Base-by-base conservation (phyloP, 495 filamentous ascomycete genomes). In the Ascobolus immersus region DNA sequence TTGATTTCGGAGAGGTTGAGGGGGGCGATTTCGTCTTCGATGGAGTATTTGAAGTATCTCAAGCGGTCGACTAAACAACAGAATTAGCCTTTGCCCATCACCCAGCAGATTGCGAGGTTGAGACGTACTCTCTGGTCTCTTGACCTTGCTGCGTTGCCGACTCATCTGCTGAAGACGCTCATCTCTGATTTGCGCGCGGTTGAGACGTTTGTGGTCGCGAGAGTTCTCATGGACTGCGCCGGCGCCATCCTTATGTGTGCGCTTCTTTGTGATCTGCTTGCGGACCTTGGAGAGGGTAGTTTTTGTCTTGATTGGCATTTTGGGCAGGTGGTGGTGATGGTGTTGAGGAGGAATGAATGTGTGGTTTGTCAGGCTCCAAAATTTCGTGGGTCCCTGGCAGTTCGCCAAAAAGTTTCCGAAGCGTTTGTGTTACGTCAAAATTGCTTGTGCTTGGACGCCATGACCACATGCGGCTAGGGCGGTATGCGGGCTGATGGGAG, bases 201-300 rank as follows among this genome's bases (percentile, higher is more conserved):
- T 40, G 5, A 45, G 19, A 10, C 49, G 49, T 17, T 47, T 49
- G n/a, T 37, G 39, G 17, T 50, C 42, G 13, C 47, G 46, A 21
- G 39, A 39, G 4, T 46, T 43, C 15, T 13, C 33, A 13, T 38
- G 37, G 18, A 31, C 28, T 10, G 10, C 10, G 11, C 10, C 28
- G n/a, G n/a, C 7, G 11, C 28, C 28, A n/a, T n/a, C n/a, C 15
- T 31, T 31, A 7, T 17, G n/a, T 9, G 14, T 17, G 18, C 28
- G 28, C 9, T 31, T 31, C 9, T 12, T 17, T 17, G 14, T 31
- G 28, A 31, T 17, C 2, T 9, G 10, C 17, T 31, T 31, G 10
- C 12, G 10, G 4, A 31, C 28, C 9, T 31, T 31, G 4, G 28
- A 31, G 12, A 31, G 28, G n/a, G n/a, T 31, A 17, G 12, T 17